A percentile compares a stretch with the other conserved stretches of the same genome.
These are phyloP conservation scores for Paulownia fortunei DNA, from an alignment of 257 asterid species.

Conservation along the genomic window DNA sequence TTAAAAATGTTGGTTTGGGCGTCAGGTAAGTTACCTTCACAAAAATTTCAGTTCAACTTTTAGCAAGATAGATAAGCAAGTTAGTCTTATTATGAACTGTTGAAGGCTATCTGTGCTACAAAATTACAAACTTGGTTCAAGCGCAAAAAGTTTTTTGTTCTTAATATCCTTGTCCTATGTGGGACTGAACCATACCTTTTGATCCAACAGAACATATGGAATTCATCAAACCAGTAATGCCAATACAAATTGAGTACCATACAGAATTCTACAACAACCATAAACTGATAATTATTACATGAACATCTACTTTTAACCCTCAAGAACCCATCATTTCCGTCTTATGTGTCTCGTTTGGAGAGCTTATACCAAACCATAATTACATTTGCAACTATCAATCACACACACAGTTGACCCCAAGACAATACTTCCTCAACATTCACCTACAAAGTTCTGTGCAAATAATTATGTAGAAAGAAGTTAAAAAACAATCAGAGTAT, in stretches of 20 bases:
- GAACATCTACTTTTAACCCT: neutral
- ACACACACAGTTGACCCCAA: neutral
- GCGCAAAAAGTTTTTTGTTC: neutral
- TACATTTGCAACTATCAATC: constrained; percentile 29
- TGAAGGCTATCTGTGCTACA: neutral
- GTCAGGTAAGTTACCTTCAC: neutral
- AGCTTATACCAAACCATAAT: constrained; percentile 15
- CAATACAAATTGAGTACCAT: constrained; percentile 5
- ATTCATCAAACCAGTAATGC: constrained; percentile 18
- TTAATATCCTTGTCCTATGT: neutral
- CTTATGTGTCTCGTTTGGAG: neutral
- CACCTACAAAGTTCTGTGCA: constrained; percentile 11
- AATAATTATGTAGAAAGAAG: constrained; percentile 15
- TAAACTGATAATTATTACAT: neutral
- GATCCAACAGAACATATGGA: neutral
- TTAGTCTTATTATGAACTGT: neutral
- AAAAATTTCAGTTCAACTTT: neutral
- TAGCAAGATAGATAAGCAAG: constrained; percentile 12
- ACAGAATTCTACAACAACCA: constrained; percentile 7
- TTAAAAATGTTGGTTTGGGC: neutral
- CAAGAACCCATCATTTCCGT: constrained; percentile 2
- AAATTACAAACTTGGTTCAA: constrained; percentile 7
- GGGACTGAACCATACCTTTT: neutral
- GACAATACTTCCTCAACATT: constrained; percentile 12
- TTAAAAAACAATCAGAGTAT: neutral